Conservation (phyloP, 2,329 filamentous ascomycete genomes). For the Pseudopithomyces maydicus region DNA sequence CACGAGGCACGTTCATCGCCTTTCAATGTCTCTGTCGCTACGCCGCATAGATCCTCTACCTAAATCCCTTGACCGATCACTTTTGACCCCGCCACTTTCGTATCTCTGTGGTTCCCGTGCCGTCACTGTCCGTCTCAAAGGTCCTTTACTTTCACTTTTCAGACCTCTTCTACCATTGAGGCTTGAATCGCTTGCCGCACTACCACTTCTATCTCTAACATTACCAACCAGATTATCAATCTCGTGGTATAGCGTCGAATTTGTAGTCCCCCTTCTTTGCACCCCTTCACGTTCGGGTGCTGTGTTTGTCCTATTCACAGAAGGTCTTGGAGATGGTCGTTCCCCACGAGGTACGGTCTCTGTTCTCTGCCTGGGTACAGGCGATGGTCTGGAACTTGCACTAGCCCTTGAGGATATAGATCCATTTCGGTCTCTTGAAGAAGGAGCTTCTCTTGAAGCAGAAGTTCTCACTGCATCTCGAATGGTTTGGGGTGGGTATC, state of each 20-base stretch:
- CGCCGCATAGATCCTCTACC: not conserved
- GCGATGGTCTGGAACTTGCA: slow-evolving; percentile 3
- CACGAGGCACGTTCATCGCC: not conserved
- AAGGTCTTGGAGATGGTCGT: slow-evolving; percentile 9
- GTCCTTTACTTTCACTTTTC: slow-evolving; percentile 11
- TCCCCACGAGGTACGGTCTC: not conserved
- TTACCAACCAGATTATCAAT: slow-evolving; percentile 33
- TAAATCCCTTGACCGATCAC: not conserved
- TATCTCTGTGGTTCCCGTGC: slow-evolving; percentile 2
- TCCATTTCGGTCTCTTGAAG: not conserved
- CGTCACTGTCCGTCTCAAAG: slow-evolving; percentile 13
- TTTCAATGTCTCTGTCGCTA: slow-evolving; percentile 1
- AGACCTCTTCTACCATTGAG: not conserved
- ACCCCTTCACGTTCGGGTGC: not conserved
- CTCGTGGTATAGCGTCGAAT: slow-evolving; percentile 31
- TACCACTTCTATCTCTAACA: slow-evolving; percentile 8
- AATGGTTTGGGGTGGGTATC: not conserved
- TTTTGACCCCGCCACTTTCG: not conserved
- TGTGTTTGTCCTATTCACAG: slow-evolving; percentile 12
- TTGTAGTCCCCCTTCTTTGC: slow-evolving; percentile 27
- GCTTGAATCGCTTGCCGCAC: slow-evolving; percentile 1
- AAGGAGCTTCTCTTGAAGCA: not conserved
- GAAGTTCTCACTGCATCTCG: not conserved
- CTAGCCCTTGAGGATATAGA: not conserved
- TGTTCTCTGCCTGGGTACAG: not conserved